Conservation (phyloP, 2,329 filamentous ascomycete genomes). For the Aspergillus japonicus region DNA sequence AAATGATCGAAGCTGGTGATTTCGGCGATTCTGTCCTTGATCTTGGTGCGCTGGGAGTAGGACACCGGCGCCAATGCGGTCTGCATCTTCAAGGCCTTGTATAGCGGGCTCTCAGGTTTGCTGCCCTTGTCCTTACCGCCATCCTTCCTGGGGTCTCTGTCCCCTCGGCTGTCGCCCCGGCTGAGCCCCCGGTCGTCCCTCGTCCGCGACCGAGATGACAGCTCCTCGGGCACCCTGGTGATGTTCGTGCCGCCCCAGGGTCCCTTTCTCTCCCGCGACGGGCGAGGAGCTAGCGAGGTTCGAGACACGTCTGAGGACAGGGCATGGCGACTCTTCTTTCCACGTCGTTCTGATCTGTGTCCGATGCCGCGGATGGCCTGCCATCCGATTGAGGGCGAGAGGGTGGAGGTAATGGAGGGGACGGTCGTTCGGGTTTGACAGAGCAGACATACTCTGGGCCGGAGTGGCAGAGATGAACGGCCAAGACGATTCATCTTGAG, state of each 20-base stretch:
- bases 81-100: conserved; percentile 94
- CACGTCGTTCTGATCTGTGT: conserved; percentile 30
- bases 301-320: conserved; percentile 36
- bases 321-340: conserved; percentile 39
- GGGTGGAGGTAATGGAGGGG: conserved; percentile 15
- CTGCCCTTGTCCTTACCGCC: conserved; percentile 38
- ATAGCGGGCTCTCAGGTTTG: conserved; percentile 51
- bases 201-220: too few species aligned
- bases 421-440: conserved; percentile 29
- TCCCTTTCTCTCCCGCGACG: conserved; percentile 41
- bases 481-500: conserved; percentile 21
- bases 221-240: conserved; percentile 47
- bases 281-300: conserved; percentile 35
- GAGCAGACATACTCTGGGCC: conserved; percentile 33
- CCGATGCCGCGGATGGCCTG: conserved; percentile 34
- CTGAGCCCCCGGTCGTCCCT: conserved; percentile 22
- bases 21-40: conserved; percentile 62
- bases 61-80: conserved; percentile 71
- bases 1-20: conserved; percentile 81
- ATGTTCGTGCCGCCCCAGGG: conserved; percentile 63
- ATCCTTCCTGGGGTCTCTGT: conserved; percentile 41
- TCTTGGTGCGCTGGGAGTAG: conserved; percentile 64
- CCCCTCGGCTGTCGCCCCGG: conserved; percentile 39
- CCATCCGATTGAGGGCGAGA: conserved; percentile 17
- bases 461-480: conserved; percentile 31